Evolutionary conservation across 1,284 basidiomycete species (phyloP).

Genomic region (Fistulina hepatica): DNA sequence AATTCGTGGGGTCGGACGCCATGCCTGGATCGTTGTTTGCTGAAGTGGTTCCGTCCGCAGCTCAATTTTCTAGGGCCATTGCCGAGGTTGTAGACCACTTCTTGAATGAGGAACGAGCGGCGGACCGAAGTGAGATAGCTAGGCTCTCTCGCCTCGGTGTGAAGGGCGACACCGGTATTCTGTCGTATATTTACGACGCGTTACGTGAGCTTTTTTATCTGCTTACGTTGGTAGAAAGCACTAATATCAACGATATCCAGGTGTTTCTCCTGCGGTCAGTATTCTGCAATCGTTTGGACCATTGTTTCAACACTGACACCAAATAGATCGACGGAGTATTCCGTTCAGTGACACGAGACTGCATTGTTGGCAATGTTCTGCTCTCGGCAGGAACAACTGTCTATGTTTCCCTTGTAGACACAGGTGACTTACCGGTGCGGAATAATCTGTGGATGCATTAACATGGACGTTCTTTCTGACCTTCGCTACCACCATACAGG

Average conservation of each 20-base stretch:
- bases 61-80: conserved; percentile 43
- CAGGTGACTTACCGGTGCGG: too few relatives aligned
- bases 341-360: too few relatives aligned
- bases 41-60: conserved; percentile 38
- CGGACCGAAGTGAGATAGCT: conserved; percentile 26
- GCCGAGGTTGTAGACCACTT: conserved; percentile 57
- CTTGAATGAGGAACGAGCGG: conserved; percentile 31
- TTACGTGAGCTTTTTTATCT: conserved; percentile 30
- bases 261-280: conserved; percentile 12
- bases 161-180: conserved; percentile 24
- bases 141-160: conserved; percentile 22
- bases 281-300: too few relatives aligned
- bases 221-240: neutral
- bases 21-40: conserved; percentile 34
- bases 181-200: conserved; percentile 40
- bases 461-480: neutral
- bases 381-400: neutral
- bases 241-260: conserved; percentile 12
- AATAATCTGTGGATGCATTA: too few relatives aligned
- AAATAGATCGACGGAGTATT: too few relatives aligned
- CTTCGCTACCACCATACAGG: neutral
- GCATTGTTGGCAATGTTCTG: conserved; percentile 1
- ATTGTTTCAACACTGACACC: too few relatives aligned
- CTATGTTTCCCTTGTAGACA: too few relatives aligned
- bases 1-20: conserved; percentile 15